Percentiles rank a stretch among this genome's conserved stretches.
Conservation (phyloP, 805 yeast species). For the Saccharomycopsis fibuligera region DNA sequence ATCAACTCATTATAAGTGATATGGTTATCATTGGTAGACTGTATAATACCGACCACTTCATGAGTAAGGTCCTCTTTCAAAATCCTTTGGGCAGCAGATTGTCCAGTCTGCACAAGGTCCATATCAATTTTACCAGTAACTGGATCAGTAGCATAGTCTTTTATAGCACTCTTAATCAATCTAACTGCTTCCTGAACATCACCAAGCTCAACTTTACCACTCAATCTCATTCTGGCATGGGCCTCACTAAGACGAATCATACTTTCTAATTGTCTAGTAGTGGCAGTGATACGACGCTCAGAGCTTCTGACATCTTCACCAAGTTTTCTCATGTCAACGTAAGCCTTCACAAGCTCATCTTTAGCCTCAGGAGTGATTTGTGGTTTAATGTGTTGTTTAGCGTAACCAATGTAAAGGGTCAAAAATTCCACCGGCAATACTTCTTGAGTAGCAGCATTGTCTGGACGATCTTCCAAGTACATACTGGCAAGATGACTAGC, state of each 20-base stretch:
- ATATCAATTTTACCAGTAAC: constrained; percentile 93
- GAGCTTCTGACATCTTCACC: constrained; percentile 87
- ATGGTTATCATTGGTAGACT: constrained; percentile 39
- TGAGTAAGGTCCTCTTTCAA: constrained; percentile 65
- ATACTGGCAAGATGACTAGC: constrained; percentile 87
- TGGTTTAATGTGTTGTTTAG: constrained; percentile 83
- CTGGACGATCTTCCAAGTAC: constrained; percentile 85
- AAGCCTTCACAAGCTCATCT: constrained; percentile 74
- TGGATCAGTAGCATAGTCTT: constrained; percentile 98
- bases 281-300: constrained; percentile 92
- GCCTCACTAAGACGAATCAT: constrained; percentile 95
- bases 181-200: constrained; percentile 95
- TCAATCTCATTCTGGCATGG: constrained; percentile 91
- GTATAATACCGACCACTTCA: constrained; percentile 51
- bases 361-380: constrained; percentile 74
- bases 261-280: constrained; percentile 93
- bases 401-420: constrained; percentile 86
- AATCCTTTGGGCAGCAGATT: constrained; percentile 78
- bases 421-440: constrained; percentile 81
- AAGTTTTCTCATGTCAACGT: constrained; percentile 87
- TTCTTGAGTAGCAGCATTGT: constrained; percentile 59
- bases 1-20: constrained; percentile 56
- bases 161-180: constrained; percentile 85
- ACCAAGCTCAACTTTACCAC: constrained; percentile 58
- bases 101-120: constrained; percentile 96